phyloP scores from a whole-genome alignment of 1,284 basidiomycete species.

The Ganoderma lucidum region DNA sequence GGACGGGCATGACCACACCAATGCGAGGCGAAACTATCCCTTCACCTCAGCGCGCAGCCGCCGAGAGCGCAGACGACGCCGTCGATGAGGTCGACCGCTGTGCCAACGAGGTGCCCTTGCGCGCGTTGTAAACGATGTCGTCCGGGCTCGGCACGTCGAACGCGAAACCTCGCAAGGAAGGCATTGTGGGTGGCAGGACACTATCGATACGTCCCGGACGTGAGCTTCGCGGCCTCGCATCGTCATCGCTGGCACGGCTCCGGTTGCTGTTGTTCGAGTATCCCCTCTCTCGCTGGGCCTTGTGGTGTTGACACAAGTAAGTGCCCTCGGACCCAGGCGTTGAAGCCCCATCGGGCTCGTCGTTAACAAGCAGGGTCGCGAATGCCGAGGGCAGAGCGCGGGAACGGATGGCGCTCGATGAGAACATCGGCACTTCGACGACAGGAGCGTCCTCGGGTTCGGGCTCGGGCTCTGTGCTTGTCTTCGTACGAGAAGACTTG shows the following conservation, averaged over 20 bases:
- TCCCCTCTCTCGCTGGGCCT: slow-evolving; percentile 23
- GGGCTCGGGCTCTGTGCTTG: slow-evolving; percentile 44
- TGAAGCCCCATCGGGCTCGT: slow-evolving; percentile 49
- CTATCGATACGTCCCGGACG: slow-evolving; percentile 9
- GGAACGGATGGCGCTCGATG: slow-evolving; percentile 53
- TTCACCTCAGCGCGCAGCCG: slow-evolving; percentile 26
- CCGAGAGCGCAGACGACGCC: slow-evolving; percentile 29
- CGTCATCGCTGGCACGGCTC: slow-evolving; percentile 18
- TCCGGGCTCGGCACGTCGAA: slow-evolving; percentile 91
- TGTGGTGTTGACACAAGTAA: slow-evolving; percentile 28
- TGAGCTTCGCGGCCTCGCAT: slow-evolving; percentile 6
- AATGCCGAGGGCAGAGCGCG: slow-evolving; percentile 81
- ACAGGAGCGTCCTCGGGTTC: slow-evolving; percentile 33
- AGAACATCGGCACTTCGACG: slow-evolving; percentile 63
- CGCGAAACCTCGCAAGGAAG: slow-evolving; percentile 56
- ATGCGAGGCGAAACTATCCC: slow-evolving; percentile 20
- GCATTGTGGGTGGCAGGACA: slow-evolving; percentile 27
- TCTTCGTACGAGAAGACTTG: slow-evolving; percentile 50
- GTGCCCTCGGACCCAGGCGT: slow-evolving; percentile 26
- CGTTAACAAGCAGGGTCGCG: slow-evolving; percentile 73
- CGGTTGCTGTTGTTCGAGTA: slow-evolving; percentile 22
- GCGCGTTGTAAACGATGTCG: slow-evolving; percentile 82
- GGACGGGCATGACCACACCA: not conserved
- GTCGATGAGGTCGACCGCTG: slow-evolving; percentile 45
- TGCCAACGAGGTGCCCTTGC: slow-evolving; percentile 73